phyloP scores from a whole-genome alignment of 495 filamentous ascomycete genomes.

The Talaromyces adpressus region DNA sequence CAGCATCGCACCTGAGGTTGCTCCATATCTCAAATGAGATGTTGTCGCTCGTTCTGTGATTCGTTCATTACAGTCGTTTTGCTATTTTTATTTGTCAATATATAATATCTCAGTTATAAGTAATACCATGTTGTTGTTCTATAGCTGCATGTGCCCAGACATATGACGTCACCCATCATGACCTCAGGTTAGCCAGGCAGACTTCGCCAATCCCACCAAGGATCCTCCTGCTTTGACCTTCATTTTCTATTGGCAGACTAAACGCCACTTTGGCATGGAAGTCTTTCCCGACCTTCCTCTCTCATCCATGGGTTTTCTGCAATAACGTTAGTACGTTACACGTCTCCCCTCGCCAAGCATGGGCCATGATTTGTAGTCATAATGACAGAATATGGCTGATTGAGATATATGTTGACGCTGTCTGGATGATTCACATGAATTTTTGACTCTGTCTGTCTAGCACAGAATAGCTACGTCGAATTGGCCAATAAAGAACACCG shows the following conservation, averaged over 20 bases:
- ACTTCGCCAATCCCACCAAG: no score
- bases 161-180: neutral
- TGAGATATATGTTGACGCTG: neutral
- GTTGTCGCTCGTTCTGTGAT: neutral
- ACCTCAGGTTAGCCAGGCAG: neutral
- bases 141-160: neutral
- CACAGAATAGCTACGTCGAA: neutral
- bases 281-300: neutral
- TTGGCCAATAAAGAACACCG: neutral
- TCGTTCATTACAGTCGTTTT: no score
- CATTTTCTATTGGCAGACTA: neutral
- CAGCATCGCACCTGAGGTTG: conserved; percentile 9
- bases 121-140: neutral
- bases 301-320: neutral
- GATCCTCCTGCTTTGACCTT: neutral
- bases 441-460: neutral
- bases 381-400: neutral
- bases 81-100: no score
- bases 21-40: neutral
- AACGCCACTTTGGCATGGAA: neutral
- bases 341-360: neutral
- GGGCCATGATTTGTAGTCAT: neutral
- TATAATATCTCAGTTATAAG: no score
- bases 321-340: neutral
- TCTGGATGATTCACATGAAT: neutral